Conservation (phyloP, 1,284 basidiomycete species). For the Rhodotorula sp. region DNA sequence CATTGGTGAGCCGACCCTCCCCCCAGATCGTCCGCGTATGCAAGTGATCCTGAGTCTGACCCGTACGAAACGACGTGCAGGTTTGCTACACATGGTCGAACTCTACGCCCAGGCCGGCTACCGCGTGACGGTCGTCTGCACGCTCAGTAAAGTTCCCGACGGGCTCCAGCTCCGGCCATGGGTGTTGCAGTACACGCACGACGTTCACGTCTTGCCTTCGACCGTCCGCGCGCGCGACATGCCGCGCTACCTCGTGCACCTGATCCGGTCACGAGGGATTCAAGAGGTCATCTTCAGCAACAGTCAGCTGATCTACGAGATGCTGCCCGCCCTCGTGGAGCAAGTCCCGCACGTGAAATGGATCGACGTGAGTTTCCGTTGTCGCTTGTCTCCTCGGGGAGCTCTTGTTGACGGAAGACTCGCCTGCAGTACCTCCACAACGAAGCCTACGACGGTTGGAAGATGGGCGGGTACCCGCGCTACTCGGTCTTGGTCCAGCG, state of each 20-base stretch:
- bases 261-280: conserved; percentile 28
- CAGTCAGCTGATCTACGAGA: conserved; percentile 38
- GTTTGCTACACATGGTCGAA: conserved; percentile 38
- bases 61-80: neutral
- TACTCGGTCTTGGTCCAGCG: conserved; percentile 40
- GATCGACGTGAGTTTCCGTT: conserved; percentile 29
- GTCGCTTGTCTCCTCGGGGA: too few relatives aligned
- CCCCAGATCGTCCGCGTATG: accelerated
- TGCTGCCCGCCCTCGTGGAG: conserved; percentile 39
- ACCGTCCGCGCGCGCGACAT: conserved; percentile 38
- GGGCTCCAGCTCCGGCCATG: conserved; percentile 38
- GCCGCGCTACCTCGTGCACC: conserved; percentile 38
- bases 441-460: conserved; percentile 41
- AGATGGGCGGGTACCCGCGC: conserved; percentile 40
- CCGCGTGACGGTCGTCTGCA: conserved; percentile 39
- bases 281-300: conserved; percentile 34
- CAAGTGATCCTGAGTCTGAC: neutral
- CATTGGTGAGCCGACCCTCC: conserved; percentile 12
- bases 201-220: conserved; percentile 37
- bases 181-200: conserved; percentile 41
- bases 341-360: conserved; percentile 38
- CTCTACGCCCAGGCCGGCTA: conserved; percentile 37
- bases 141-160: conserved; percentile 35
- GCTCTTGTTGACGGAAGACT: neutral
- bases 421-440: conserved; percentile 40